These are phyloP conservation scores for Cercospora sp. DNA, from an alignment of 2,329 filamentous ascomycete species.

Conservation along the genomic window DNA sequence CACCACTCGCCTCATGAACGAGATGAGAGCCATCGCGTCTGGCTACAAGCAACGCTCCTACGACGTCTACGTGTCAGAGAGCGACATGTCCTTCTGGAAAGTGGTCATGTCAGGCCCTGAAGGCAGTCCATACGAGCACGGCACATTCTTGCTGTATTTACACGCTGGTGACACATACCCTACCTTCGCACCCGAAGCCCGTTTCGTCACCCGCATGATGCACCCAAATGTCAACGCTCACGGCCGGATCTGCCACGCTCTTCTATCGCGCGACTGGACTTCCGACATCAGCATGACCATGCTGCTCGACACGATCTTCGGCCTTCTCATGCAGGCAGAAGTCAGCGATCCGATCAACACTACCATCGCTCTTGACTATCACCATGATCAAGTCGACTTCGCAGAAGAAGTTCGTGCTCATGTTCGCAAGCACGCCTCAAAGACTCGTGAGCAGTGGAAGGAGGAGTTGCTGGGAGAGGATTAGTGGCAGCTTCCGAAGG, in stretches of 20 bases:
- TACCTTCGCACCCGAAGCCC: conserved; percentile 38
- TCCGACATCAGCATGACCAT: conserved; percentile 38
- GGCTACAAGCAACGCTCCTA: conserved; percentile 37
- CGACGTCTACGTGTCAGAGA: conserved; percentile 44
- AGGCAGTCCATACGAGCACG: conserved; percentile 37
- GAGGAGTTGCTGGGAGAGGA: conserved; percentile 16
- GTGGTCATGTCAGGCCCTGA: conserved; percentile 42
- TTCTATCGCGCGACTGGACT: conserved; percentile 42
- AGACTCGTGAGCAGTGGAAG: conserved; percentile 36
- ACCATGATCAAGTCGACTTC: conserved; percentile 39
- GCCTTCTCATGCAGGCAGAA: conserved; percentile 40
- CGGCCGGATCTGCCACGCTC: conserved; percentile 41
- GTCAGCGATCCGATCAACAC: conserved; percentile 38
- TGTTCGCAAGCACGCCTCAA: conserved; percentile 36
- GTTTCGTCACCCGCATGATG: conserved; percentile 42
- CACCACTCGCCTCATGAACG: conserved; percentile 34
- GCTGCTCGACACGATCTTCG: conserved; percentile 40
- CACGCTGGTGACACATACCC: conserved; percentile 43
- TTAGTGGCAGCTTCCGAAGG: not conserved
- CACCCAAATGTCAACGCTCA: conserved; percentile 45
- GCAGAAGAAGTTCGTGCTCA: conserved; percentile 36
- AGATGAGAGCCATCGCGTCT: conserved; percentile 39
- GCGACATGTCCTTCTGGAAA: conserved; percentile 46
- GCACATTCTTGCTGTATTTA: conserved; percentile 42
- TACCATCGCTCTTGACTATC: conserved; percentile 38